Evolutionary conservation across 1,284 basidiomycete genomes (phyloP), one percentile per base, ranked within the genome.

Genomic region (Irpex sp.): DNA sequence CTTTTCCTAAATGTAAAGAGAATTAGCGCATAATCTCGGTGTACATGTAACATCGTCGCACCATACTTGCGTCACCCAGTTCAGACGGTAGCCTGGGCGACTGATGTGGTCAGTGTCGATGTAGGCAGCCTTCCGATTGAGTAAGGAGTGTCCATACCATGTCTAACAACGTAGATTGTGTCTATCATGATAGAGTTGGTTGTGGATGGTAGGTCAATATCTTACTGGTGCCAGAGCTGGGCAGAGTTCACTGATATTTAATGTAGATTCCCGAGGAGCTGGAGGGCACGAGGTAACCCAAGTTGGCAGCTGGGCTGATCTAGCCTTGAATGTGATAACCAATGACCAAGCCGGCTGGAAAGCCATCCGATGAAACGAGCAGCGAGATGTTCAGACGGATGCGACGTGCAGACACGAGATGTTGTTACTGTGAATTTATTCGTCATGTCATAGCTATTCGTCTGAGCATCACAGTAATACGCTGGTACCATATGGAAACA

Each of bases 101-200:
- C 38, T 56, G 15, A 31, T 44, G 34, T 48, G 52, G 52, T 61
- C 36, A n/a, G 55, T 13, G 58, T 40, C 3, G 52, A 17, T 36
- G 54, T 2, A 44, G 40, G n/a, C 26, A 36, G 26, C 26, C 26
- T 36, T 17, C 11, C 26, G 21, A 59, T 6, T 2, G 13, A 6
- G 26, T 44, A 56, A 59, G 15, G 38, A 21, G 15, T 6, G 15
- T 54, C 51, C 77, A 71, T 70, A 90, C 91, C 92, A 75, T 96
- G 93, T 65, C 93, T 83, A 26, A 85, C 86, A 64, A 94, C 88
- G 76, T 91, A 94, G 62, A 96, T 86, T 19, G 83, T 91, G 62
- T 94, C 84, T 63, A 93, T 69, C 69, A 74, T 77, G n/a, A 15
- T 15, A 11, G 40, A 15, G 15, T 44, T 44, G 15, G 26, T 26